Conservation (phyloP, 139 green algal genomes). For the Haematococcus sp. region DNA sequence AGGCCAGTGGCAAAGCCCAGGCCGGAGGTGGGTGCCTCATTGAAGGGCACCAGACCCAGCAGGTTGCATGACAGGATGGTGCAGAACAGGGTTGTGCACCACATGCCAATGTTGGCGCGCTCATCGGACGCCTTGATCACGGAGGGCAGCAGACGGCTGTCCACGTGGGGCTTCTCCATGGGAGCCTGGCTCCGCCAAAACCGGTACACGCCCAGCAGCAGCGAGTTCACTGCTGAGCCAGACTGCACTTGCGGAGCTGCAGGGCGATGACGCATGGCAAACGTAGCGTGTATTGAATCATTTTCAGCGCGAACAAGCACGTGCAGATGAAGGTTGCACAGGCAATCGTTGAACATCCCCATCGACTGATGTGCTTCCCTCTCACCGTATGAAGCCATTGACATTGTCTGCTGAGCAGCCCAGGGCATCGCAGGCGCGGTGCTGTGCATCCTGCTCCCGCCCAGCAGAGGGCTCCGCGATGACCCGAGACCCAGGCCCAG, state of each 20-base stretch:
- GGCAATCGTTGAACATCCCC: neutral
- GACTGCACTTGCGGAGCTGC: constrained; percentile 36
- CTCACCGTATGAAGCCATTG: constrained; percentile 25
- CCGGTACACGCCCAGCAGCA: constrained; percentile 42
- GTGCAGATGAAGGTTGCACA: neutral
- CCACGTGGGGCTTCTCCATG: constrained; percentile 42
- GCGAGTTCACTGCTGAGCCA: constrained; percentile 31
- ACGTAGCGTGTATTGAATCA: neutral
- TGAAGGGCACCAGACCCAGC: constrained; percentile 46
- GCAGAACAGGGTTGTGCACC: constrained; percentile 42
- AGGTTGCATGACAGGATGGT: constrained; percentile 52
- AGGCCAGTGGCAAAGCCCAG: constrained; percentile 52
- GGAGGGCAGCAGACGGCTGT: constrained; percentile 40
- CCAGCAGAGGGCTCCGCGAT: neutral
- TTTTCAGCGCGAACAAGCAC: neutral
- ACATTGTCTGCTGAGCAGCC: constrained; percentile 33
- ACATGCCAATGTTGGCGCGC: constrained; percentile 36
- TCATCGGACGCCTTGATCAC: constrained; percentile 31
- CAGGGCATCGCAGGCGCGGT: constrained; percentile 16
- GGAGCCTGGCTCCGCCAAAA: constrained; percentile 49
- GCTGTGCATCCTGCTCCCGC: neutral
- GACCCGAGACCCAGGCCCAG: neutral
- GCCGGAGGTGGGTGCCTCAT: constrained; percentile 45
- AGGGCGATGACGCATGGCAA: neutral
- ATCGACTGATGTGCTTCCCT: neutral